Evolutionary conservation across 1,284 basidiomycete genomes (phyloP).

Genomic region (Heliocybe sulcata): DNA sequence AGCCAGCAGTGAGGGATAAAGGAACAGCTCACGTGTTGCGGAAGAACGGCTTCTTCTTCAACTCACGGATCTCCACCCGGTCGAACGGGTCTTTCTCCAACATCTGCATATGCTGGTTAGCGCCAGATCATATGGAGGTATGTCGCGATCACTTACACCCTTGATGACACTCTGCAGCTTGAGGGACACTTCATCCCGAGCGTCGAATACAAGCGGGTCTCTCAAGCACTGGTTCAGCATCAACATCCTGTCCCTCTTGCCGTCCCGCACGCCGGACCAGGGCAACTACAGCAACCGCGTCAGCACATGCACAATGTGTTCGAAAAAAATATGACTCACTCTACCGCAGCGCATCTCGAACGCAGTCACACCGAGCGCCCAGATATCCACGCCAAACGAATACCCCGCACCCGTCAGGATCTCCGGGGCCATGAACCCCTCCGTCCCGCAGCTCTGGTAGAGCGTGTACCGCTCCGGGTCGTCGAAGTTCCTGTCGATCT

Average conservation of each 20-base stretch:
- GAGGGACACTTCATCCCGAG: not conserved
- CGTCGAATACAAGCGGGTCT: not conserved
- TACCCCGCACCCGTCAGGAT: constrained; percentile 24
- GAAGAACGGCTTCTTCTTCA: constrained; percentile 12
- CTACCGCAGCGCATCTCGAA: not conserved
- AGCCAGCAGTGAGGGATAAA: not conserved
- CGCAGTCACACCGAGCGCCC: not conserved
- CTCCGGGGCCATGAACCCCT: constrained; percentile 55
- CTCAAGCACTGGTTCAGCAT: not conserved
- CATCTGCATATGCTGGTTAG: constrained; percentile 5
- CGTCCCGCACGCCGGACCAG: not conserved
- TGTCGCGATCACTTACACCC: constrained; percentile 6
- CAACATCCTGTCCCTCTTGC: not conserved
- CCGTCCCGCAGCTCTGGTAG: constrained; percentile 30
- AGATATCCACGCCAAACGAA: not conserved
- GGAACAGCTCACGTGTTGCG: constrained; percentile 5
- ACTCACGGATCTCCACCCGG: constrained; percentile 7
- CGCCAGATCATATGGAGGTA: not conserved
- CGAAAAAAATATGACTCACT: not conserved
- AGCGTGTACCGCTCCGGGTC: not conserved
- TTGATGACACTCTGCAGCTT: constrained; percentile 8
- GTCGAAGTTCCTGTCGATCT: constrained; percentile 36
- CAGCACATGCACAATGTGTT: not conserved
- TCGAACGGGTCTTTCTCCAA: constrained; percentile 7
- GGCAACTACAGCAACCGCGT: not conserved